Conservation (phyloP, 306 rosid genomes). For the Potentilla sterilis region DNA sequence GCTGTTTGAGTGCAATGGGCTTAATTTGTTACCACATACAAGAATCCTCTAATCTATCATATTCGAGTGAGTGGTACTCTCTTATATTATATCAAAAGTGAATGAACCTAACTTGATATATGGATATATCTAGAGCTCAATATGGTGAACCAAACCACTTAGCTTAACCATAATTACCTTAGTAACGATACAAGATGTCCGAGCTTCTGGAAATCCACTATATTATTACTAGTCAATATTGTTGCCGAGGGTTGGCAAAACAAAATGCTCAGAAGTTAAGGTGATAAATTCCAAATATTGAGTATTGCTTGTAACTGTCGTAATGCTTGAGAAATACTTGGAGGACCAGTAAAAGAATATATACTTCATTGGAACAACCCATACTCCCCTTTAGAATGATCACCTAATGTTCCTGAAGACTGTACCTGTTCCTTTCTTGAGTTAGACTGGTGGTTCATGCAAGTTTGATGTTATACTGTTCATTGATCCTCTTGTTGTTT, state of each 20-base stretch:
- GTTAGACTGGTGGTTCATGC: not conserved
- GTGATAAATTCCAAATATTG: not conserved
- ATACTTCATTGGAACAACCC: not conserved
- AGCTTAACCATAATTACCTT: not conserved
- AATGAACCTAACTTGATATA: not conserved
- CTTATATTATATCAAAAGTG: not conserved
- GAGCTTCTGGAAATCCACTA: not conserved
- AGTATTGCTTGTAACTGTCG: not conserved
- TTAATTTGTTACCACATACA: not conserved
- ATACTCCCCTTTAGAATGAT: not conserved
- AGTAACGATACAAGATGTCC: not conserved
- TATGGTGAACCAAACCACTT: not conserved
- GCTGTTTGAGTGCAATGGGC: not conserved
- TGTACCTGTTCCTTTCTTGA: not conserved
- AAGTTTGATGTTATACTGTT: not conserved
- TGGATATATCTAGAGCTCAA: not conserved
- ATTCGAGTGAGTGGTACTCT: not conserved
- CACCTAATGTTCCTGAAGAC: not conserved
- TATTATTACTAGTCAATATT: no score
- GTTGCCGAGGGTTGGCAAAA: not conserved
- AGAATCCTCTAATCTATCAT: not conserved
- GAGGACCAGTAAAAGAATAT: not conserved
- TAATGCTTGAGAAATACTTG: not conserved
- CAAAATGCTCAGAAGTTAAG: not conserved
- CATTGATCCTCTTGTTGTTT: conserved; percentile 11